Conservation (phyloP, 805 yeast species). For the Nakazawaea siamensis region DNA sequence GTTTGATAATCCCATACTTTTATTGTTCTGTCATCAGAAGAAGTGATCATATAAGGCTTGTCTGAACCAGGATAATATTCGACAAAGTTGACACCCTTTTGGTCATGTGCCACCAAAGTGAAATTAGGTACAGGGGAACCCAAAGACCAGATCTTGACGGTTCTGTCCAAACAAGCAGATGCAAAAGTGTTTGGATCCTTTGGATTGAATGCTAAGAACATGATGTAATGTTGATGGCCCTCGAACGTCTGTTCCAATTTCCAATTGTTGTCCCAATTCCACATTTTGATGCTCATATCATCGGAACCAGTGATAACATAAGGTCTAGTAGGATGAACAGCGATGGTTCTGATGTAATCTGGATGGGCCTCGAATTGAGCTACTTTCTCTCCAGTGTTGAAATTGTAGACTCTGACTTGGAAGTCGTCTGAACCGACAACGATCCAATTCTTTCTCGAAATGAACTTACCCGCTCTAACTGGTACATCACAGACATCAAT, state of each 20-base stretch:
- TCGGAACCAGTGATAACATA: conserved; percentile 84
- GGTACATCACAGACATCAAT: conserved; percentile 96
- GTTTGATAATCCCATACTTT: conserved; percentile 97
- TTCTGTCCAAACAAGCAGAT: conserved; percentile 91
- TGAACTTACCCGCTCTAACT: conserved; percentile 89
- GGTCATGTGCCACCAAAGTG: conserved; percentile 84
- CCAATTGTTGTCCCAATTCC: conserved; percentile 99
- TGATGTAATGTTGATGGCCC: conserved; percentile 93
- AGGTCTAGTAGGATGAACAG: conserved; percentile 92
- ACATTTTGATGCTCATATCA: conserved; percentile 83
- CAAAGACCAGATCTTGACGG: conserved; percentile 94
- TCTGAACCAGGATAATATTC: conserved; percentile 97
- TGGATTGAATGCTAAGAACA: conserved; percentile 93
- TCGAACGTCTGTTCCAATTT: conserved; percentile 81
- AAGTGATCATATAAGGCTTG: conserved; percentile 89
- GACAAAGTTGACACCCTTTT: conserved; percentile 91
- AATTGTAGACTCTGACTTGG: conserved; percentile 87
- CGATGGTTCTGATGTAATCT: conserved; percentile 87
- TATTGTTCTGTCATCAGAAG: conserved; percentile 85
- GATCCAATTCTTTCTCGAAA: conserved; percentile 96
- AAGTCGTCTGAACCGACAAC: conserved; percentile 95
- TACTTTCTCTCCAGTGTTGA: conserved; percentile 91
- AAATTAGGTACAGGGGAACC: conserved; percentile 85
- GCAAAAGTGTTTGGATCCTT: conserved; percentile 98
- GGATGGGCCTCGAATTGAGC: conserved; percentile 97